Conservation (phyloP, 2,329 filamentous ascomycete genomes). For the Colletotrichum tanaceti region DNA sequence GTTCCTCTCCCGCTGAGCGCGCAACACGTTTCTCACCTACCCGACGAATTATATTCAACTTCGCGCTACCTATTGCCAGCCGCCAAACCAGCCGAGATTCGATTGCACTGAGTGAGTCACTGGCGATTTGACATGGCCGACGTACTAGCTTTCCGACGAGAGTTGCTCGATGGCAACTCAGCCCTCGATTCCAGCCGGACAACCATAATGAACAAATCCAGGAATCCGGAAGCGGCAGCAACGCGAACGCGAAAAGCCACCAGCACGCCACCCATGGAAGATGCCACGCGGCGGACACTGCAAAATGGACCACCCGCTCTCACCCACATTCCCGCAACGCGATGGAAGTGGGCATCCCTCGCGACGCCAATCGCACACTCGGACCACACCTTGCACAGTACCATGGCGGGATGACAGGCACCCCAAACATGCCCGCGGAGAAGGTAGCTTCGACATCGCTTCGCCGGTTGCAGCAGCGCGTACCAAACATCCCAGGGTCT, state of each 20-base stretch:
- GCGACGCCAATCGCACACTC: slow-evolving; percentile 17
- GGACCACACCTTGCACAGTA: slow-evolving; percentile 7
- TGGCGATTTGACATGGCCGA: background rate
- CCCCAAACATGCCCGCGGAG: slow-evolving; percentile 2
- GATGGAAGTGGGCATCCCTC: background rate
- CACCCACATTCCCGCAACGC: background rate
- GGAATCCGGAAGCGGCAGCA: slow-evolving; percentile 6
- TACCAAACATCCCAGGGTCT: slow-evolving; percentile 12
- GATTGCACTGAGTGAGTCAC: background rate
- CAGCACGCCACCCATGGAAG: background rate
- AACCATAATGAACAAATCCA: background rate
- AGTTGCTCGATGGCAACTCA: background rate
- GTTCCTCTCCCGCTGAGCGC: background rate
- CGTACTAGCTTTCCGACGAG: background rate
- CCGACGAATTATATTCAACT: no score
- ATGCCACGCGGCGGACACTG: background rate
- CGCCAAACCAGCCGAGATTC: no score
- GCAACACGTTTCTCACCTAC: background rate
- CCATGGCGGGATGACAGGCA: slow-evolving; percentile 14
- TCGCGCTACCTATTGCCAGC: no score
- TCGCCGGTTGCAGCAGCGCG: slow-evolving; percentile 11
- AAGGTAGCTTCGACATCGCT: slow-evolving; percentile 4
- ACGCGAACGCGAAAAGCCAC: slow-evolving; percentile 4
- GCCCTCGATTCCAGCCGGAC: background rate
- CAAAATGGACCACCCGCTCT: background rate